Base-by-base conservation (phyloP, 805 yeast species). In the Candida easanensis region DNA sequence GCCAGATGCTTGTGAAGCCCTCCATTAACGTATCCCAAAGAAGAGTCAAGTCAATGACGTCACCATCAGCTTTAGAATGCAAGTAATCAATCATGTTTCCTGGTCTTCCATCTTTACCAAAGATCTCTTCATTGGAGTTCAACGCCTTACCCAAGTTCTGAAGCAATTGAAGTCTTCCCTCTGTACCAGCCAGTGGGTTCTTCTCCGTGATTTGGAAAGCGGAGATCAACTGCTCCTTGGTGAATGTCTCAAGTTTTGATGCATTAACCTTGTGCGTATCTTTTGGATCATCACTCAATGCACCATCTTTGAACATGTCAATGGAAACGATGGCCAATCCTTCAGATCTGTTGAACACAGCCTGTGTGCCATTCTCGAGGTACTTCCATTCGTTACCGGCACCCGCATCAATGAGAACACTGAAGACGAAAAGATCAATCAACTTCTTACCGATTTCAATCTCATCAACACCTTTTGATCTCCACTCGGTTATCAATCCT, bases 331-430 rank as follows among this genome's bases (percentile, higher is more conserved):
- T 74, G 4, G 86, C 87, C 39, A 79, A 63, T 4, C 87, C 87
- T 62, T 80, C 87, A 13, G 81, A 74, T 56, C 87, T 67, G 21
- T 57, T 60, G 31, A 58, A 56, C 9, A 60, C 63, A 8, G 50
- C 54, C 5, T 60, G 62, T 2, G 66, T 54, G 1, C 45, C 62
- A 2, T 53, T 45, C 46, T 78, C 82, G 2, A 46, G 52, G 52
- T 66, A 80, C 33, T 54, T 58, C 87, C 87, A 80, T 9, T 51
- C 53, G 41, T 76, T 74, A 16, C 86, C 87, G 0, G 86, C 85
- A 18, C 87, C 87, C 4, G 86, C 86, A 58, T 80, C 87, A 20
- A 80, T 64, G 36, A 80, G 59, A 4, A 80, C 87, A 45, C 83
- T 76, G 26, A 80, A 73, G 4, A 79, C 71, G 50, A 80, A 76